phyloP scores from a whole-genome alignment of 805 yeast genomes.

The Schwanniomyces polymorphus region DNA sequence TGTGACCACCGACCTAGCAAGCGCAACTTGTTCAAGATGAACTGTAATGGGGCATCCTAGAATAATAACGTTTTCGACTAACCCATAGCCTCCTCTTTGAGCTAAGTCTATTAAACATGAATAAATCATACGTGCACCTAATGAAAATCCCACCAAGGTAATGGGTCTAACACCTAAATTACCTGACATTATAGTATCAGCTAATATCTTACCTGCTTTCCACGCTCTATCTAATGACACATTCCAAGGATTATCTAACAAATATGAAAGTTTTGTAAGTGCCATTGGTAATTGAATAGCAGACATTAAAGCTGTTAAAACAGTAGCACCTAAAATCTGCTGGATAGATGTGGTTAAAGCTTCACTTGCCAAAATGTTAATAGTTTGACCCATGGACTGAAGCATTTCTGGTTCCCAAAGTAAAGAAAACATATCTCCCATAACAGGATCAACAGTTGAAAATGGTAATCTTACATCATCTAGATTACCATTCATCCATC shows the following conservation, averaged over 20 bases:
- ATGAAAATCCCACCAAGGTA: conserved; percentile 87
- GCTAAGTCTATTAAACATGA: conserved; percentile 88
- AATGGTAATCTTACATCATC: conserved; percentile 97
- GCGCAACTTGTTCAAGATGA: conserved; percentile 70
- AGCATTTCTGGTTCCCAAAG: conserved; percentile 99
- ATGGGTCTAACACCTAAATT: conserved; percentile 92
- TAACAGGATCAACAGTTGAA: conserved; percentile 94
- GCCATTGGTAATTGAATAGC: conserved; percentile 93
- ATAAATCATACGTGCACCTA: conserved; percentile 89
- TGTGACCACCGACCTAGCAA: conserved; percentile 83
- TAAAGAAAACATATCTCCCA: conserved; percentile 92
- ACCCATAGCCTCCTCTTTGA: conserved; percentile 79
- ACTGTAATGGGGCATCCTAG: conserved; percentile 89
- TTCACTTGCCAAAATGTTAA: conserved; percentile 89
- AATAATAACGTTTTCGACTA: conserved; percentile 82
- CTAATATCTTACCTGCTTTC: conserved; percentile 89
- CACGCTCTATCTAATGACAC: conserved; percentile 96
- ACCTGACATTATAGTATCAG: conserved; percentile 84
- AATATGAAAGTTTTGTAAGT: conserved; percentile 81
- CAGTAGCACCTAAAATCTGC: conserved; percentile 90
- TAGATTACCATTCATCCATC: conserved; percentile 95
- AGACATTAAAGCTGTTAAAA: conserved; percentile 86
- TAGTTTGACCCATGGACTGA: conserved; percentile 94
- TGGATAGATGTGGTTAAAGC: conserved; percentile 91
- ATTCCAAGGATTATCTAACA: conserved; percentile 96